phyloP scores from a whole-genome alignment of 2,329 filamentous ascomycete genomes.

The Colletotrichum falcatum region DNA sequence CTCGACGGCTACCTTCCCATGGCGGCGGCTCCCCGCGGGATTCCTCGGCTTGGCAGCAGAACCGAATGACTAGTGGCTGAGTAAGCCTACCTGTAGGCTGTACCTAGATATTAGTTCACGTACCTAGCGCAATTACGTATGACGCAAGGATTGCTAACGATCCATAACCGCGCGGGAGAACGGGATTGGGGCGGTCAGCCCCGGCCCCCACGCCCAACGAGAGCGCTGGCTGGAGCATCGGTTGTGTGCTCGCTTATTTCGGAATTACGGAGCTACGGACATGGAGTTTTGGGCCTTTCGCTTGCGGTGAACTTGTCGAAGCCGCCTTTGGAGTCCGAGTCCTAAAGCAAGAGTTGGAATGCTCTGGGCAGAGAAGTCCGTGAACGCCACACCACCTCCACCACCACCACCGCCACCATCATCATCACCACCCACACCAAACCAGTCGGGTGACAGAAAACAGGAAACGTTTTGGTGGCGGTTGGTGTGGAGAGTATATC shows the following conservation, averaged over 20 bases:
- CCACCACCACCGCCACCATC: too few species aligned
- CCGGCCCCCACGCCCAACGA: neutral
- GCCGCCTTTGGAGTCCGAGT: neutral
- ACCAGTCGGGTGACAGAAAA: too few species aligned
- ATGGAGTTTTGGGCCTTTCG: neutral
- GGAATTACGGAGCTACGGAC: neutral
- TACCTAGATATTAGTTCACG: too few species aligned
- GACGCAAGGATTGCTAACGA: too few species aligned
- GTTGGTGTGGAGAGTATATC: too few species aligned
- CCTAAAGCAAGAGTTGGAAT: neutral
- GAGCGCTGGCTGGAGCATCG: neutral
- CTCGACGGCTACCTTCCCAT: neutral
- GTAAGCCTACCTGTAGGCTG: slow-evolving; percentile 3
- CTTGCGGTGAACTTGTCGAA: neutral
- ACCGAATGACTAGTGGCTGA: slow-evolving; percentile 32
- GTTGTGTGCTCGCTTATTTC: neutral
- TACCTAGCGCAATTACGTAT: too few species aligned
- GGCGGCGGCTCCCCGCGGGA: neutral
- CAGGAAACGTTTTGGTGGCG: too few species aligned
- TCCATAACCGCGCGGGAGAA: slow-evolving; percentile 36
- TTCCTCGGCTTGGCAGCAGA: neutral
- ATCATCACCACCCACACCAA: too few species aligned
- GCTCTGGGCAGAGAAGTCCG: neutral
- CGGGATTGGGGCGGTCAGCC: neutral
- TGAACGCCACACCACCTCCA: neutral